Percentiles rank a stretch among this genome's conserved stretches.
Evolutionary conservation across 768 basidiomycete genomes (phyloP).

Genomic region (Suillus sp.): DNA sequence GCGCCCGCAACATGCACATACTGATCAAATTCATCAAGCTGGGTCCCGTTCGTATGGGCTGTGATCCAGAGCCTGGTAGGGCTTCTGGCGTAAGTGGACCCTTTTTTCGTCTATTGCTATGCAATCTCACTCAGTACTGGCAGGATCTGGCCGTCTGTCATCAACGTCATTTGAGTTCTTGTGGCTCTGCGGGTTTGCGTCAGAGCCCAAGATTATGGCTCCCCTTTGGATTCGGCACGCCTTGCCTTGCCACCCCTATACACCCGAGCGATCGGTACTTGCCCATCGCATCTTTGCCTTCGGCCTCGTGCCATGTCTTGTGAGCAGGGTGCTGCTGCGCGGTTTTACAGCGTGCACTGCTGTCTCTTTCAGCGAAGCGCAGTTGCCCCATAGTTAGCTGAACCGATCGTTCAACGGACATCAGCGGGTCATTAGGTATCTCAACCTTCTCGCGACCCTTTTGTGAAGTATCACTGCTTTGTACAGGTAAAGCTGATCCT

Average conservation of each 20-base stretch:
- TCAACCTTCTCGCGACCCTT: too few species aligned
- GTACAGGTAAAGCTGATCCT: background rate
- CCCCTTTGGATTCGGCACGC: background rate
- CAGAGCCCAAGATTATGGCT: background rate
- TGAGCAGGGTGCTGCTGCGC: background rate
- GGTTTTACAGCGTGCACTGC: background rate
- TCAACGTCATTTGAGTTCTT: slow-evolving; percentile 39
- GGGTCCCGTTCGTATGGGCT: slow-evolving; percentile 47
- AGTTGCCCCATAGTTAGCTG: background rate
- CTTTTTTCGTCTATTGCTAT: background rate
- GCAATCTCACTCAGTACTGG: slow-evolving; percentile 7
- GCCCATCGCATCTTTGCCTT: background rate
- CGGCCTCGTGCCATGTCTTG: background rate
- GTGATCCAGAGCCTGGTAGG: slow-evolving; percentile 43
- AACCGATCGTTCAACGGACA: background rate
- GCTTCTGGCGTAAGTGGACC: slow-evolving; percentile 39
- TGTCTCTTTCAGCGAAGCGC: background rate
- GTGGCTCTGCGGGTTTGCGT: background rate
- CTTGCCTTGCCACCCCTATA: slow-evolving; percentile 4
- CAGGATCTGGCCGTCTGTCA: slow-evolving; percentile 46
- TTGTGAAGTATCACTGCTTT: background rate
- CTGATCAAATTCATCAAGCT: slow-evolving; percentile 26
- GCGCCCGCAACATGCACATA: background rate
- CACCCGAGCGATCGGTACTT: background rate
- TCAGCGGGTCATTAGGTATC: background rate